Evolutionary conservation across 2,329 filamentous ascomycete genomes (phyloP), one percentile per base, ranked within the genome.

Genomic region (Botrytis sinoallii): DNA sequence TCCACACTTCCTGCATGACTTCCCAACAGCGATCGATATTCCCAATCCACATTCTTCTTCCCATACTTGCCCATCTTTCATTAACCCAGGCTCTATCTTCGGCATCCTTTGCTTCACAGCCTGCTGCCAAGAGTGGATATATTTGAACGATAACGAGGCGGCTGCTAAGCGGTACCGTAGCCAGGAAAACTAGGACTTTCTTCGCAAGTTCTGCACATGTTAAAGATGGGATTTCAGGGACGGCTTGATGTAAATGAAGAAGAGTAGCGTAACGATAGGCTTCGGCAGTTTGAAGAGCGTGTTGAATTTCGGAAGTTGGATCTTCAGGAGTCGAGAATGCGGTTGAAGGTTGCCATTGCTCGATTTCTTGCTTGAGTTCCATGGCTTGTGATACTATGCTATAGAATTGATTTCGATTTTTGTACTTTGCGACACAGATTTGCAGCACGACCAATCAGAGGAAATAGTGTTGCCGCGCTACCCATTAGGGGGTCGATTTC

Each of bases 401-500:
- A 90, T 85, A 0, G 87, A 87, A 73, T 90, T n/a, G 82, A 75
- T 16, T 78, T 74, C 4, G 76, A 83, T 59, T 85, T 87, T 46
- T 88, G 85, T 14, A 92, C 88, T 71, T 85, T 88, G 71, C 90
- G 87, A n/a, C 92, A 88, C 4, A 93, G 84, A 74, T 88, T 88
- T 5, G 90, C 91, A 35, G 90, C 89, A 32, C 87, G 86, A 18
- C 90, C 89, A 75, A 93, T 91, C 1, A 92, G 83, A 1, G 91
- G 91, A 77, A 93, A 93, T 0, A 93, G 84, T 0, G 89, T 90
- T 46, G 85, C 84, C 10, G 91, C 91, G 77, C 89, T 91, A 18
- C 91, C 91, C 89, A 93, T 91, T 44, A 93, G 81, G 7, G 91
- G 90, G 80, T 93, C 91, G n/a, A 93, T 85, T 74, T 89, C 85